Percentiles rank a stretch among this genome's conserved stretches.
Evolutionary conservation across 495 filamentous ascomycete genomes (phyloP).

Genomic region (Penicillium dipodomyicola): DNA sequence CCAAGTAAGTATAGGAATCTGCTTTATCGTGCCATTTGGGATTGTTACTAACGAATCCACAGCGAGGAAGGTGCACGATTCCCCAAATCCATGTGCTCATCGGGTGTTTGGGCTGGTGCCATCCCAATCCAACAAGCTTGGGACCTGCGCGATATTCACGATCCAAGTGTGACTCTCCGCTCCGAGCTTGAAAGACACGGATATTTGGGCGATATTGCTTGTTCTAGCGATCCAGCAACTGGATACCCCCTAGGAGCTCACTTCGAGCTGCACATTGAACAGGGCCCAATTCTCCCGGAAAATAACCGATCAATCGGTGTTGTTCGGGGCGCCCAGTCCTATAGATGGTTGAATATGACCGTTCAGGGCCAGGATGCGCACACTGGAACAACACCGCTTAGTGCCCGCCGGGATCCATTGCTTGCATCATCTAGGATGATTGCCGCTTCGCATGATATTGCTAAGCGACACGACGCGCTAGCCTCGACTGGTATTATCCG

Average conservation of each 20-base stretch:
- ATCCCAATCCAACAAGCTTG: slow-evolving; percentile 61
- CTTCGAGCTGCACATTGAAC: slow-evolving; percentile 80
- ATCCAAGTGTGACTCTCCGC: slow-evolving; percentile 51
- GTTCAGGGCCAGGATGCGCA: slow-evolving; percentile 65
- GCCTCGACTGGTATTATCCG: slow-evolving; percentile 68
- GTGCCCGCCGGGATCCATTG: slow-evolving; percentile 53
- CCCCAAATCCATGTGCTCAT: slow-evolving; percentile 70
- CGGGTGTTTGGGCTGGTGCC: slow-evolving; percentile 69
- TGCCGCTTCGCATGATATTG: slow-evolving; percentile 58
- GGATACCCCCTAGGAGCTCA: slow-evolving; percentile 59
- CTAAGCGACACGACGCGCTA: slow-evolving; percentile 49
- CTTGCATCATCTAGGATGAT: slow-evolving; percentile 65
- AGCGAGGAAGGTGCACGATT: slow-evolving; percentile 76
- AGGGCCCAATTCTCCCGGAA: slow-evolving; percentile 65
- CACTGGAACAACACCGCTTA: slow-evolving; percentile 68
- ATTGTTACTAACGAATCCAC: slow-evolving; percentile 23
- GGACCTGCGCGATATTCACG: slow-evolving; percentile 50
- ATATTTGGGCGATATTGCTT: slow-evolving; percentile 54
- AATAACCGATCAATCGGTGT: slow-evolving; percentile 59
- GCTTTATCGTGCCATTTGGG: neutral
- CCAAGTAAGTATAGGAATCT: slow-evolving; percentile 44
- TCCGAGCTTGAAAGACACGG: slow-evolving; percentile 65
- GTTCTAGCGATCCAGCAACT: slow-evolving; percentile 35
- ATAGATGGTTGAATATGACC: slow-evolving; percentile 62
- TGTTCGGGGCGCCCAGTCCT: slow-evolving; percentile 61